These are phyloP conservation scores for Fusarium secorum DNA, from an alignment of 2,329 filamentous ascomycete genomes.

Conservation along the genomic window DNA sequence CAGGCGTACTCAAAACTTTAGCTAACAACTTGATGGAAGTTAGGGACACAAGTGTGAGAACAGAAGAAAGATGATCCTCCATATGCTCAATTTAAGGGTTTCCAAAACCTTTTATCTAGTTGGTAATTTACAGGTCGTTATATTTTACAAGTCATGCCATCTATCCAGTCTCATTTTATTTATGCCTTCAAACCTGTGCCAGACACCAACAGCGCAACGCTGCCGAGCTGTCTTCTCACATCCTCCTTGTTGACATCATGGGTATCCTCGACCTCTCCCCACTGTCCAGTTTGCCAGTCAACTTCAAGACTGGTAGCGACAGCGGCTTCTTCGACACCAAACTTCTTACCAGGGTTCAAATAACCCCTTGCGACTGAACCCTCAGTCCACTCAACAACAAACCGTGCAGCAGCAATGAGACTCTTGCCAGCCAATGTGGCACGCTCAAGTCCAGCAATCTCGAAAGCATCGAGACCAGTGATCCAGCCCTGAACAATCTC, in stretches of 20 bases:
- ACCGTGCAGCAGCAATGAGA: constrained; percentile 75
- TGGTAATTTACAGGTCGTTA: constrained; percentile 16
- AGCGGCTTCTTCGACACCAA: constrained; percentile 85
- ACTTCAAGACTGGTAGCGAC: constrained; percentile 83
- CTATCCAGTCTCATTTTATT: neutral
- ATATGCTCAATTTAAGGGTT: too few species aligned
- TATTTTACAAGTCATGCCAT: constrained; percentile 24
- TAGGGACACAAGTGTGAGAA: neutral
- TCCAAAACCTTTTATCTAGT: constrained; percentile 2
- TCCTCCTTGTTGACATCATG: constrained; percentile 97
- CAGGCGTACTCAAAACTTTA: too few species aligned
- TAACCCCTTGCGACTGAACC: constrained; percentile 65
- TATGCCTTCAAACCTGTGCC: constrained; percentile 53
- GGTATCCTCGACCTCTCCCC: constrained; percentile 98
- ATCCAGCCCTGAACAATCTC: constrained; percentile 84
- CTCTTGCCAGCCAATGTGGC: constrained; percentile 88
- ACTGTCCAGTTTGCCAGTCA: constrained; percentile 85
- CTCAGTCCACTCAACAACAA: constrained; percentile 89
- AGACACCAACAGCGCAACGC: constrained; percentile 81
- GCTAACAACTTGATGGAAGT: neutral
- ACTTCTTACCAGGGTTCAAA: constrained; percentile 51
- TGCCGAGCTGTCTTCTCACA: constrained; percentile 84
- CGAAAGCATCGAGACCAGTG: constrained; percentile 73
- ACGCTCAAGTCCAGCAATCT: constrained; percentile 86
- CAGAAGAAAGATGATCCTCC: too few species aligned